Evolutionary conservation across 257 asterid genomes (phyloP).

Genomic region (Salvia hispanica): DNA sequence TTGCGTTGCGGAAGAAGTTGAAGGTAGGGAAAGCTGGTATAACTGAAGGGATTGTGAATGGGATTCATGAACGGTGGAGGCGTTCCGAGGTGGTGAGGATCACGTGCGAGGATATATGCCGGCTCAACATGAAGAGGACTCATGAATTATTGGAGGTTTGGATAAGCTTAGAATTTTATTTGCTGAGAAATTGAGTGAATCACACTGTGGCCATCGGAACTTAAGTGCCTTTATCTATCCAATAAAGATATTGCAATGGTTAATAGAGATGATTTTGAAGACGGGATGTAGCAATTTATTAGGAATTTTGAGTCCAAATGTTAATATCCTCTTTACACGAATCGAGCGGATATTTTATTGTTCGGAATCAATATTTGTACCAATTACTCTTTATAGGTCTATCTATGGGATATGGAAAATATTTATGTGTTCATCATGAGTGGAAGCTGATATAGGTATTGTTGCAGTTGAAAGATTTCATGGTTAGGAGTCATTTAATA

Average conservation of each 20-base stretch:
- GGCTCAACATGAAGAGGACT: constrained; percentile 96
- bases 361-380: not conserved
- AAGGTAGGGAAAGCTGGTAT: constrained; percentile 89
- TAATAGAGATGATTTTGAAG: not conserved
- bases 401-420: not conserved
- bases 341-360: not conserved
- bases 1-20: constrained; percentile 67
- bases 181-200: not conserved
- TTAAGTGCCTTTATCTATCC: not conserved
- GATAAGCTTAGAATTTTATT: constrained; percentile 15
- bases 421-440: not conserved
- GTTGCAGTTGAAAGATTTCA: not conserved
- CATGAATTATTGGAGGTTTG: constrained; percentile 88
- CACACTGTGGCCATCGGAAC: not conserved
- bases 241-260: not conserved
- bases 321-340: not conserved
- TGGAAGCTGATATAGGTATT: constrained; percentile 4
- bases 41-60: constrained; percentile 95
- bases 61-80: constrained; percentile 98
- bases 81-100: constrained; percentile 76
- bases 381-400: not conserved
- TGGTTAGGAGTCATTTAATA: not conserved
- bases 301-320: not conserved
- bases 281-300: not conserved
- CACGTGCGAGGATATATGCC: constrained; percentile 77